Evolutionary conservation across 352 stramenopile species (phyloP).

Genomic region (Pythium aristosporum): DNA sequence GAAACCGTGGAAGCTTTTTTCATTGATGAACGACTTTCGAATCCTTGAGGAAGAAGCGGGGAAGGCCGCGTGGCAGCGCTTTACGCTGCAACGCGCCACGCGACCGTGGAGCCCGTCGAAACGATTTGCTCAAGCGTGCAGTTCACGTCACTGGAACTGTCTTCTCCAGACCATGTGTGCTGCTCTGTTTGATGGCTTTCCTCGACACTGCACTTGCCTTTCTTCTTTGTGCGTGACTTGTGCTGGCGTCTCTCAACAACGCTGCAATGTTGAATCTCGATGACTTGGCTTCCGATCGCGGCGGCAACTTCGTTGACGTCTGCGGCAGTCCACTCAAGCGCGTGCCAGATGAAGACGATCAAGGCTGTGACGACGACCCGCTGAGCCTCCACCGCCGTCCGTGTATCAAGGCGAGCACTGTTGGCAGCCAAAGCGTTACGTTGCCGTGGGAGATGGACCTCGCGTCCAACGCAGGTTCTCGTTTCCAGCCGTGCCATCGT

Average conservation of each 20-base stretch:
- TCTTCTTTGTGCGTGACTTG: not conserved
- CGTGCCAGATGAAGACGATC: conserved; percentile 10
- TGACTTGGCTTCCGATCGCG: conserved; percentile 10
- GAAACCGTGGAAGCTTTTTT: too few species aligned
- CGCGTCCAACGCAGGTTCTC: not conserved
- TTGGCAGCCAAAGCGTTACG: conserved; percentile 6
- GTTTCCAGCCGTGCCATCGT: not conserved
- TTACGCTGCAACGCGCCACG: too few species aligned
- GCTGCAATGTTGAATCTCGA: conserved; percentile 15
- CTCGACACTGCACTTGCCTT: too few species aligned
- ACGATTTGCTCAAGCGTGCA: too few species aligned
- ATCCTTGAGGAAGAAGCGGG: too few species aligned
- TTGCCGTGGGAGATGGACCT: conserved; percentile 19
- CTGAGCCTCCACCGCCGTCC: not conserved
- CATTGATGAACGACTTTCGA: too few species aligned
- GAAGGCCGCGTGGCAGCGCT: too few species aligned
- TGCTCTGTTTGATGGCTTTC: too few species aligned
- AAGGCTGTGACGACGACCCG: conserved; percentile 1
- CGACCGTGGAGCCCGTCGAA: too few species aligned
- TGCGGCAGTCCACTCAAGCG: conserved; percentile 12
- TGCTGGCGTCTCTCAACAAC: not conserved
- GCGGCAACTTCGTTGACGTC: conserved; percentile 16
- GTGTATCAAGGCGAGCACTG: not conserved
- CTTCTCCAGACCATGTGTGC: too few species aligned
- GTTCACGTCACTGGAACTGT: too few species aligned